Evolutionary conservation across 345 rosid species (phyloP), one percentile per base, ranked within the genome.

Genomic region (Eucalyptus pumila): DNA sequence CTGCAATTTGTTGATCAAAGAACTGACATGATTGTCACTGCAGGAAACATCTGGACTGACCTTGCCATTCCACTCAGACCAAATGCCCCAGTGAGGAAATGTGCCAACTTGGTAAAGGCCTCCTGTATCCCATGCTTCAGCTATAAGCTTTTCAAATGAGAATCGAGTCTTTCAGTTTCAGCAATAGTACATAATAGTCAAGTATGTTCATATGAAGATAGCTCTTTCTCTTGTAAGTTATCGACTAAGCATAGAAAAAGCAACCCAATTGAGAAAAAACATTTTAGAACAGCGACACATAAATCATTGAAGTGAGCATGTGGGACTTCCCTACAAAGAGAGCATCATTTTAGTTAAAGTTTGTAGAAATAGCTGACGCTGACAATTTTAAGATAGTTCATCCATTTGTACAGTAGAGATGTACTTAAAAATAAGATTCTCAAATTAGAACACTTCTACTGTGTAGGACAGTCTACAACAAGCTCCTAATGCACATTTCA

Each of bases 41-140:
- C 27, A 14, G 50, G 47, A 15, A 83, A 80, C 80, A 89, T 86
- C 89, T 80, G 62, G 83, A 90, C 96, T 91, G 85, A 97, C 99
- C 99, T 97, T 97, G 87, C 99, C 99, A 91, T 97, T 97, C 99
- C 99, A 97, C 89, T 97, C 99, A 27, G 98, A 97, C 99, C 99
- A 96, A 87, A 96, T 93, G 87, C 96, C 94, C 99, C 99, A 96
- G 91, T 96, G 98, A 87, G 99, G 99, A 95, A 96, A 97, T 80
- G 58, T 91, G 91, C 99, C 99, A 93, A 97, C 99, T 95, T 96
- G 99, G 91, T 97, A 97, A 62, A 97, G 94, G 88, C 99, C 99
- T 91, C 99, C 99, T 24, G 98, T 88, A 89, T 96, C 99, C 99
- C 99, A 97, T 89, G 99, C 98, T 94, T 97, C 99, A 88, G 99